These are phyloP conservation scores for Peniophora sp. DNA, from an alignment of 1,284 basidiomycete species.

Conservation along the genomic window DNA sequence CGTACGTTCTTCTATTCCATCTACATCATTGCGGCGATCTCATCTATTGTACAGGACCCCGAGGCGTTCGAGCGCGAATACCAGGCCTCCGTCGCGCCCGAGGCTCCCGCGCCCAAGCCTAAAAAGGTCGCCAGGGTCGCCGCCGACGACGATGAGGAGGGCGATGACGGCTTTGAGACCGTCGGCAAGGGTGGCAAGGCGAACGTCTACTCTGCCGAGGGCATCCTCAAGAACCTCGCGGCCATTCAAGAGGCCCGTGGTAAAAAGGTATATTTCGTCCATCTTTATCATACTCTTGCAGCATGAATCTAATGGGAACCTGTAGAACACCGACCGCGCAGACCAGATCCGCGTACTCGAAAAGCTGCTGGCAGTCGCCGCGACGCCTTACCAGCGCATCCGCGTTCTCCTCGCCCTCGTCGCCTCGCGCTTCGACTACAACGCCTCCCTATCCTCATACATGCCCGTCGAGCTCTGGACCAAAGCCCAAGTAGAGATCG, in stretches of 20 bases:
- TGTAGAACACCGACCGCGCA: slow-evolving; percentile 95
- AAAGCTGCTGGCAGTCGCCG: slow-evolving; percentile 82
- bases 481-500: slow-evolving; percentile 81
- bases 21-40: neutral
- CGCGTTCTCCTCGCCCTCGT: slow-evolving; percentile 91
- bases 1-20: slow-evolving; percentile 34
- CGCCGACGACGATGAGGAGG: slow-evolving; percentile 35
- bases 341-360: slow-evolving; percentile 93
- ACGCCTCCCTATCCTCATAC: slow-evolving; percentile 76
- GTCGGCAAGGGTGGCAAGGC: slow-evolving; percentile 89
- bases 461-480: slow-evolving; percentile 95
- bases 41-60: slow-evolving; percentile 55
- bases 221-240: slow-evolving; percentile 90
- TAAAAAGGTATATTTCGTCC: slow-evolving; percentile 65
- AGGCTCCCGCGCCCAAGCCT: slow-evolving; percentile 29
- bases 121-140: slow-evolving; percentile 36
- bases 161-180: slow-evolving; percentile 78
- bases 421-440: slow-evolving; percentile 96
- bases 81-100: slow-evolving; percentile 42
- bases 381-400: slow-evolving; percentile 88
- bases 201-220: slow-evolving; percentile 80
- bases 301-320: too few species aligned
- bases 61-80: slow-evolving; percentile 84
- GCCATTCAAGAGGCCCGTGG: slow-evolving; percentile 93
- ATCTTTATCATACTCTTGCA: neutral